Conservation (phyloP, 163 green algal genomes). For the Scenedesmus sp. region DNA sequence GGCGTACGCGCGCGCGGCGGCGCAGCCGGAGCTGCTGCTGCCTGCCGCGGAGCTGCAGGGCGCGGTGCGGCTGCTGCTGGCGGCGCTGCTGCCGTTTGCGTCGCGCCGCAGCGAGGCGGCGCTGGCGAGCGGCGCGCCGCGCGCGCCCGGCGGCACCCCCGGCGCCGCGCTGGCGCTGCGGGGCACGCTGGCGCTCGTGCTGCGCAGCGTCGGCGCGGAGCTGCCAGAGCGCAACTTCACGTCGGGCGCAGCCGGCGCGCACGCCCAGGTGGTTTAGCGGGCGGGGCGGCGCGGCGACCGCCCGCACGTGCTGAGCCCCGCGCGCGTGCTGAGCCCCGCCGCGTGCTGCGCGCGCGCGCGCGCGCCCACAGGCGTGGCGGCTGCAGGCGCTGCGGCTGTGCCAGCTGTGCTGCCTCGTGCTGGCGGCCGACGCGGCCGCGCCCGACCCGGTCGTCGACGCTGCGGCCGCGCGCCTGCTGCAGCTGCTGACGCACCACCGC, state of each 20-base stretch:
- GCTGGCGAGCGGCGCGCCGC: neutral
- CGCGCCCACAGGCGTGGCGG: constrained; percentile 41
- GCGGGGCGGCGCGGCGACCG: neutral
- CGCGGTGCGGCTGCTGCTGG: constrained; percentile 22
- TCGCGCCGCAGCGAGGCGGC: neutral
- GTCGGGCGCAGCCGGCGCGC: neutral
- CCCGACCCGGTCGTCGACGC: constrained; percentile 51
- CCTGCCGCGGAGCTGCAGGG: constrained; percentile 4
- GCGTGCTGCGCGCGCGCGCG: neutral
- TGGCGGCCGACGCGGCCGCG: constrained; percentile 2
- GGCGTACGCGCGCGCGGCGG: constrained; percentile 32
- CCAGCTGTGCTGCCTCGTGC: constrained; percentile 47
- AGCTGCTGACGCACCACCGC: constrained; percentile 39
- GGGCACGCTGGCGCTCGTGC: constrained; percentile 44
- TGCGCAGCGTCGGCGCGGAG: constrained; percentile 29
- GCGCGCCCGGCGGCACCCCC: neutral
- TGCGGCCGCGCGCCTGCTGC: constrained; percentile 49
- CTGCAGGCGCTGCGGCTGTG: constrained; percentile 50
- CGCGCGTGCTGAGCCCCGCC: neutral
- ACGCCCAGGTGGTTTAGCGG: neutral
- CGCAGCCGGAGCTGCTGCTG: constrained; percentile 12
- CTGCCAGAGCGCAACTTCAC: neutral
- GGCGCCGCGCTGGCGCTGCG: constrained; percentile 10
- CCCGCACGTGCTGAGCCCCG: neutral
- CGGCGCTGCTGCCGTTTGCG: constrained; percentile 34